Conservation (phyloP, 2,329 filamentous ascomycete genomes). For the Phialocephala subalpina region DNA sequence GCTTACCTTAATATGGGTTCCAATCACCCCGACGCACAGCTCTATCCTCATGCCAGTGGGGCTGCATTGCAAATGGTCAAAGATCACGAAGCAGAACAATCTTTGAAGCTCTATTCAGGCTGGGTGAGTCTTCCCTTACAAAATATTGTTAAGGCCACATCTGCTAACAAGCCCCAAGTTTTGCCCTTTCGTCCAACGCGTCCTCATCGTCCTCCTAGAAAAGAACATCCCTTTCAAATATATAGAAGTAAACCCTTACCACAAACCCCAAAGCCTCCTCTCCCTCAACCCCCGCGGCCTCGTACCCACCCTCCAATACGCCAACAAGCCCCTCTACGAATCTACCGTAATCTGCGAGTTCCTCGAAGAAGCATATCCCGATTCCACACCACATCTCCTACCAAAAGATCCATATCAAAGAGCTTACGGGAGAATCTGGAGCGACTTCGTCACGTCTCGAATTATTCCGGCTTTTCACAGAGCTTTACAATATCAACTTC, state of each 20-base stretch:
- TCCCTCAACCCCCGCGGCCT: constrained; percentile 78
- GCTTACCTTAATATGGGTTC: constrained; percentile 24
- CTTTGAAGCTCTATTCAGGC: constrained; percentile 73
- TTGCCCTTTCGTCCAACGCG: constrained; percentile 73
- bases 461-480: constrained; percentile 76
- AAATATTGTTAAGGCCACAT: background rate
- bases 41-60: constrained; percentile 57
- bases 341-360: constrained; percentile 79
- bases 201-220: constrained; percentile 77
- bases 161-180: constrained; percentile 27
- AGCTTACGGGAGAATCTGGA: constrained; percentile 75
- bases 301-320: constrained; percentile 72
- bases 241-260: constrained; percentile 80
- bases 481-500: constrained; percentile 60
- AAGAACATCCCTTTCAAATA: constrained; percentile 79
- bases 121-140: constrained; percentile 62
- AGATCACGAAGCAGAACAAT: constrained; percentile 55
- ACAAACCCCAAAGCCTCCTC: constrained; percentile 73
- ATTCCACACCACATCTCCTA: constrained; percentile 56
- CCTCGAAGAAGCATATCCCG: constrained; percentile 73
- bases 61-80: constrained; percentile 56
- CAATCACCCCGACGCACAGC: constrained; percentile 34
- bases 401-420: constrained; percentile 69
- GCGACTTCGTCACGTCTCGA: constrained; percentile 72
- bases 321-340: constrained; percentile 69